These are phyloP conservation scores for Paecilomyces dactylethromorphus DNA, from an alignment of 2,329 filamentous ascomycete genomes.

Conservation along the genomic window DNA sequence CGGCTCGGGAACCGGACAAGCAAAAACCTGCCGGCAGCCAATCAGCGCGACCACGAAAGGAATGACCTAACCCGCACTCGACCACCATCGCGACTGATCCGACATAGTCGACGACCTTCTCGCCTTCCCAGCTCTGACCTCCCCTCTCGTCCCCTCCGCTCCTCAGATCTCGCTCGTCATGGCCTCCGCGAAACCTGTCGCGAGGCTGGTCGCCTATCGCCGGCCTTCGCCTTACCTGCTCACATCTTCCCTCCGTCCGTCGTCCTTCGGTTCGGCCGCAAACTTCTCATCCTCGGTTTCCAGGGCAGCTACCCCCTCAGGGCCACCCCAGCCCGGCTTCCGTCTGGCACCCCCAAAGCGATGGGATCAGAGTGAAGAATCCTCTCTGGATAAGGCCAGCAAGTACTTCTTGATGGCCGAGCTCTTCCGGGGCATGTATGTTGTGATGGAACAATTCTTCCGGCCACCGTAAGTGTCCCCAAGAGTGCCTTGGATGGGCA, in stretches of 20 bases:
- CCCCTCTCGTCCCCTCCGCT: conserved; percentile 9
- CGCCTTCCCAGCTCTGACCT: conserved; percentile 6
- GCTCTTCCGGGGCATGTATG: conserved; percentile 97
- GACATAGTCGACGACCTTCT: conserved; percentile 11
- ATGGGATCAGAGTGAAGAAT: conserved; percentile 77
- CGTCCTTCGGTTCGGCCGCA: conserved; percentile 41
- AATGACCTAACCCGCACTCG: conserved; percentile 34
- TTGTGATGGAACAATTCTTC: conserved; percentile 97
- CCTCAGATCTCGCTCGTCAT: conserved; percentile 22
- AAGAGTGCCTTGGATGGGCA: background rate
- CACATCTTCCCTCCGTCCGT: conserved; percentile 26
- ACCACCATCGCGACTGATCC: conserved; percentile 11
- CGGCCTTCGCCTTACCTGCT: conserved; percentile 23
- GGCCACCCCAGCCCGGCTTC: conserved; percentile 75
- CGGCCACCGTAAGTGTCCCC: conserved; percentile 74
- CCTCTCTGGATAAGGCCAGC: conserved; percentile 72
- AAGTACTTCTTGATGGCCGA: conserved; percentile 95
- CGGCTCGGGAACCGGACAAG: conserved; percentile 20
- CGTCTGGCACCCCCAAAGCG: conserved; percentile 64
- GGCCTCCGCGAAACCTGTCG: conserved; percentile 39
- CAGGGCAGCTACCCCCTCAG: conserved; percentile 59
- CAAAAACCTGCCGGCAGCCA: conserved; percentile 31
- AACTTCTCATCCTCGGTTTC: conserved; percentile 60
- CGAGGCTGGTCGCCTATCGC: conserved; percentile 38
- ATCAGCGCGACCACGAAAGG: conserved; percentile 31